Percentiles rank a stretch among this genome's conserved stretches.
Evolutionary conservation across 1,284 basidiomycete species (phyloP).

Genomic region (Schizophyllum commune): DNA sequence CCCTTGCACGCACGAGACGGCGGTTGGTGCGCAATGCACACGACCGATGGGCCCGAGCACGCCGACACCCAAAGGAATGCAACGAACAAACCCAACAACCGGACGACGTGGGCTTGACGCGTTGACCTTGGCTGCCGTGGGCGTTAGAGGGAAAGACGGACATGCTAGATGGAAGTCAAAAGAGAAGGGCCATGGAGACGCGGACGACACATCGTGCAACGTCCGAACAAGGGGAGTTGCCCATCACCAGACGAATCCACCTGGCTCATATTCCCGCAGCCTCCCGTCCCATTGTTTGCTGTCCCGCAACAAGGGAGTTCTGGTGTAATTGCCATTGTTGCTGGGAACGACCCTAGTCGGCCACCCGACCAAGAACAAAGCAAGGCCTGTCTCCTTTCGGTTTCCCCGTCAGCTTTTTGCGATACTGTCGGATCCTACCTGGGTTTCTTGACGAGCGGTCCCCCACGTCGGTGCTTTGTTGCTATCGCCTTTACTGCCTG

Average conservation of each 20-base stretch:
- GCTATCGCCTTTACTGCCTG: no score
- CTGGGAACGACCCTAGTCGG: not conserved
- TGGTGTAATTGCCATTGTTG: not conserved
- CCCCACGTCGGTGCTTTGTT: no score
- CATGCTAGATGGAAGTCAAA: not conserved
- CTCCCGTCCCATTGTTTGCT: not conserved
- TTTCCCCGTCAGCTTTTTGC: not conserved
- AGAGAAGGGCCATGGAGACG: not conserved
- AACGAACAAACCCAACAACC: not conserved
- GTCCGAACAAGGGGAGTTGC: not conserved
- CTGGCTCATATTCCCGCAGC: not conserved
- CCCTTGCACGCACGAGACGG: not conserved
- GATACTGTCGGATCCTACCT: not conserved
- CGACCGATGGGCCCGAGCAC: not conserved
- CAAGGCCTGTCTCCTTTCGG: not conserved
- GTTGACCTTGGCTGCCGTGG: not conserved
- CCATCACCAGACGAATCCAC: not conserved
- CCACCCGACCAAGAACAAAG: not conserved
- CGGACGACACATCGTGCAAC: not conserved
- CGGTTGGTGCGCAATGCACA: not conserved
- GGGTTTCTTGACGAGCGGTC: not conserved
- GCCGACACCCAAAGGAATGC: not conserved
- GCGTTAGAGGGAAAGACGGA: not conserved
- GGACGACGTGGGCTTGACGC: not conserved
- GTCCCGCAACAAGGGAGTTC: not conserved